Evolutionary conservation across 2,329 filamentous ascomycete species (phyloP).

Genomic region (Nannizziopsis arthrosporioides): DNA sequence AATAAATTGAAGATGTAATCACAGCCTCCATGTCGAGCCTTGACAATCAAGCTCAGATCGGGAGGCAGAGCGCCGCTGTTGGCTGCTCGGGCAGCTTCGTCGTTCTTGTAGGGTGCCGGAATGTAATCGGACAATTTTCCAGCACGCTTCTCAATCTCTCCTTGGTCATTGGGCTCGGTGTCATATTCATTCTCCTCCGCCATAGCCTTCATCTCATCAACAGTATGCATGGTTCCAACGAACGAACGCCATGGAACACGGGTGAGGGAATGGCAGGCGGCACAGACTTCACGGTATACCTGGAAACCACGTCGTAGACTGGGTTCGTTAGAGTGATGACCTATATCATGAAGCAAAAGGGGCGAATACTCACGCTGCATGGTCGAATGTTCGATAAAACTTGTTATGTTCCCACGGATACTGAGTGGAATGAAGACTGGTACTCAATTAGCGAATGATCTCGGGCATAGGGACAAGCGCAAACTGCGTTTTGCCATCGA

Average conservation of each 20-base stretch:
- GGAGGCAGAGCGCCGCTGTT: conserved; percentile 97
- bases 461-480: conserved; percentile 4
- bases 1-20: conserved; percentile 97
- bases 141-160: conserved; percentile 94
- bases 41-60: conserved; percentile 94
- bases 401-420: conserved; percentile 95
- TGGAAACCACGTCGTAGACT: conserved; percentile 98
- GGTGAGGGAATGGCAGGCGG: conserved; percentile 90
- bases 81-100: conserved; percentile 92
- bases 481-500: not conserved
- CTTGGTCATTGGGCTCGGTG: conserved; percentile 92
- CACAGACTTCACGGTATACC: conserved; percentile 97
- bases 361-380: conserved; percentile 65
- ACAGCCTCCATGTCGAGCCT: conserved; percentile 94
- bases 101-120: conserved; percentile 92
- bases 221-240: conserved; percentile 84
- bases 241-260: conserved; percentile 88
- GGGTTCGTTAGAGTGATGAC: conserved; percentile 8
- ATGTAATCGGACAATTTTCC: conserved; percentile 99
- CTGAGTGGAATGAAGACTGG: conserved; percentile 75
- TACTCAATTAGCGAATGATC: not conserved
- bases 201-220: conserved; percentile 93
- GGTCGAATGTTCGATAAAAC: conserved; percentile 91
- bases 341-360: not conserved
- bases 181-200: conserved; percentile 99